These are phyloP conservation scores for Tremellales sp. DNA, from an alignment of 1,284 basidiomycete genomes.

Conservation along the genomic window DNA sequence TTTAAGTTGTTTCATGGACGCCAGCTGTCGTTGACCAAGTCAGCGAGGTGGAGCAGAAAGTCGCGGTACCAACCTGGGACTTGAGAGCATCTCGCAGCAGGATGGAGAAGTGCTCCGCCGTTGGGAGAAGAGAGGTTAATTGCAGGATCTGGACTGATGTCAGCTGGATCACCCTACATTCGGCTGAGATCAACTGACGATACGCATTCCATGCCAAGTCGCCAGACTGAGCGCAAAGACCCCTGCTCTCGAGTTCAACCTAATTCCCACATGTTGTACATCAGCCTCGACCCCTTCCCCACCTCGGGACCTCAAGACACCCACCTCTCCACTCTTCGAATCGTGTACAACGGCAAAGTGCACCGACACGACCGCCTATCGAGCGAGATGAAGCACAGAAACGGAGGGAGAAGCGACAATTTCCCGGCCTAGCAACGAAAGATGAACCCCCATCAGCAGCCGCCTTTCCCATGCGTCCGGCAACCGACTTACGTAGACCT, in stretches of 20 bases:
- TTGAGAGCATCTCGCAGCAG: conserved; percentile 86
- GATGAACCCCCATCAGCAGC: conserved; percentile 1
- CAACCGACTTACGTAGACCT: conserved; percentile 75
- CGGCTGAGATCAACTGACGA: conserved; percentile 57
- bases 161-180: conserved; percentile 12
- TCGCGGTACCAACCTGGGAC: conserved; percentile 54
- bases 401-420: conserved; percentile 82
- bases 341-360: conserved; percentile 86
- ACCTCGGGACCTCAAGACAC: conserved; percentile 2
- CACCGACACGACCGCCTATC: conserved; percentile 90
- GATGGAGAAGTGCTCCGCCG: conserved; percentile 90
- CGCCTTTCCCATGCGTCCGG: not conserved
- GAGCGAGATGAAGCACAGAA: conserved; percentile 84
- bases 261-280: conserved; percentile 5
- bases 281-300: not conserved
- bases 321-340: conserved; percentile 85
- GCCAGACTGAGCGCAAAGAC: conserved; percentile 90
- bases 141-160: conserved; percentile 72
- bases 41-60: not conserved
- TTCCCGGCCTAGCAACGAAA: conserved; percentile 68
- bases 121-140: conserved; percentile 89
- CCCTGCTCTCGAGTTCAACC: conserved; percentile 79
- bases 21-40: conserved; percentile 54
- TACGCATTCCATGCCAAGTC: conserved; percentile 95
- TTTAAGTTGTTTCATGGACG: conserved; percentile 92